Base-by-base conservation (phyloP, 1,284 basidiomycete species). In the Leucoagaricus sp. region DNA sequence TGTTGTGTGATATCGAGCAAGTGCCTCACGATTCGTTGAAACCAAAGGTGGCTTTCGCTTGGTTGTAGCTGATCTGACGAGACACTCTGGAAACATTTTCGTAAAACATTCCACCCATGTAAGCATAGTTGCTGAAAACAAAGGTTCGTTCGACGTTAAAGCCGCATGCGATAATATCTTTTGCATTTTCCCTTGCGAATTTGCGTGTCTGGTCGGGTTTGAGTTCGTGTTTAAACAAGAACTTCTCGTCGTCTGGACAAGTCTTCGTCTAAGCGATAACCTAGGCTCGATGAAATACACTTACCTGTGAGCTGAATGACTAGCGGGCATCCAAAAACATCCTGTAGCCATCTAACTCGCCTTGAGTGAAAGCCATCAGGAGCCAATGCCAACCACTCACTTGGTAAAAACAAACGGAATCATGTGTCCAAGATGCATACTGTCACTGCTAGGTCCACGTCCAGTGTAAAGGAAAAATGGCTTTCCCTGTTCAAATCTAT, bases 381-480 rank as follows among this genome's bases (percentile, higher is more conserved):
- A 23, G 8, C 29, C 15, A 54, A 45, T 17, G 59, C 2, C 40
- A 12, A 40, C 29, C 19, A 76, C 87, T 66, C 67, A 94, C 92
- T 96, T 96, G 55, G 97, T 98, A 74, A 99, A 98, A 51, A 93
- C 83, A 73, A 99, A 99, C 0, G 96, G 97, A 58, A 98, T 89
- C 86, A 97, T 90, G 70, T 99, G 97, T 23, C 97, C 97, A 60
- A 99, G 77, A 77, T 99, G 97, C 91, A 99, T 94, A 67, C 94
- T 97, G 70, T 94, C 93, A 63, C 93, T 96, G 64, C 92, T 95
- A 17, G 97, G 97, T 10, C 97, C 97, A 57, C 97, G 86, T 33
- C 97, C 97, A 0, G 97, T 99, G 75, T 99, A 99, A 62, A 99
- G 78, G 79, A 93, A 99, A 78, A 98, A 99, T 4, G 96, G 96